These are phyloP conservation scores for Fusarium avenaceum DNA, from an alignment of 2,329 filamentous ascomycete genomes.

Conservation along the genomic window DNA sequence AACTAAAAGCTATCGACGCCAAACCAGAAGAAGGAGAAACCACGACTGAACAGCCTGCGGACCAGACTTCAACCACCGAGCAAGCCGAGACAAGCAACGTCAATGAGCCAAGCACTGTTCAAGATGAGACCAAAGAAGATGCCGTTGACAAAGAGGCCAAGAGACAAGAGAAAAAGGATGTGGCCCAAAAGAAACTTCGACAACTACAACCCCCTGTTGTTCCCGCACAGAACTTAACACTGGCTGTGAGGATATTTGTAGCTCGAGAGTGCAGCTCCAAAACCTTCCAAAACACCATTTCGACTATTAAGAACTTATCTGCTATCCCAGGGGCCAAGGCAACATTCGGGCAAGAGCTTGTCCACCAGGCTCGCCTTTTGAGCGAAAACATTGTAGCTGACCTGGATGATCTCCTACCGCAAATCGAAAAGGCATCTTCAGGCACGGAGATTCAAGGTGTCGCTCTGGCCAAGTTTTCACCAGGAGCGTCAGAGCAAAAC, in stretches of 20 bases:
- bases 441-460: slow-evolving; percentile 96
- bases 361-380: slow-evolving; percentile 85
- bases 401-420: slow-evolving; percentile 84
- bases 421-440: slow-evolving; percentile 87
- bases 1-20: slow-evolving; percentile 58
- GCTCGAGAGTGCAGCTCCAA: slow-evolving; percentile 97
- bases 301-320: slow-evolving; percentile 98
- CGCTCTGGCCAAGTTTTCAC: slow-evolving; percentile 94
- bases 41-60: slow-evolving; percentile 36
- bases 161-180: slow-evolving; percentile 57
- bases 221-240: slow-evolving; percentile 87
- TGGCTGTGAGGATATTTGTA: slow-evolving; percentile 97
- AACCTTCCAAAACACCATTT: slow-evolving; percentile 97
- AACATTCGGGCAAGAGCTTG: slow-evolving; percentile 92
- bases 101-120: slow-evolving; percentile 42
- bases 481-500: slow-evolving; percentile 94
- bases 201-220: slow-evolving; percentile 84
- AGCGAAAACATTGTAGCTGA: slow-evolving; percentile 88
- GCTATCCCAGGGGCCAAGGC: slow-evolving; percentile 91
- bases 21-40: slow-evolving; percentile 56
- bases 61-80: slow-evolving; percentile 49
- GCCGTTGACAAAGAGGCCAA: slow-evolving; percentile 45
- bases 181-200: slow-evolving; percentile 65
- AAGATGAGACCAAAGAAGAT: slow-evolving; percentile 49
- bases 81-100: slow-evolving; percentile 49